Conservation (phyloP, 2,329 filamentous ascomycete species). For the Zymoseptoria passerinii region DNA sequence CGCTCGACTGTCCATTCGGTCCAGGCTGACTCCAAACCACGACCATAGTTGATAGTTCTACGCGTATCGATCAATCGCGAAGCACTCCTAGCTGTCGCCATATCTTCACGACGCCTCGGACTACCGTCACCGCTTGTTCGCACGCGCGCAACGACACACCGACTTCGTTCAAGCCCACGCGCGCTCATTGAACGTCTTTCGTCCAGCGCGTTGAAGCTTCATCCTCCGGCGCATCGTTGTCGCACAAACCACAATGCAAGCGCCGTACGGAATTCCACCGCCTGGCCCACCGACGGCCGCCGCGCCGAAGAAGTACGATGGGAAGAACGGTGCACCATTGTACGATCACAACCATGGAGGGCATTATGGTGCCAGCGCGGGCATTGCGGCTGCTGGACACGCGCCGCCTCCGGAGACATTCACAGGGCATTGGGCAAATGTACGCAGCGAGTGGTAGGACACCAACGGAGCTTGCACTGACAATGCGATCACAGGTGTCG, state of each 20-base stretch:
- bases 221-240: background rate
- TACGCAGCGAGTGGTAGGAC: constrained; percentile 38
- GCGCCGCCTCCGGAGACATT: constrained; percentile 86
- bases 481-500: constrained; percentile 57
- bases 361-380: constrained; percentile 41
- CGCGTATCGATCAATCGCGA: background rate
- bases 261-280: constrained; percentile 22
- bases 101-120: background rate
- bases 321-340: constrained; percentile 41
- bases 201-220: background rate
- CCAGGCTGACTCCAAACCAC: background rate
- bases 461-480: constrained; percentile 6
- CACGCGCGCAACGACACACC: background rate
- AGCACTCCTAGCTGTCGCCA: background rate
- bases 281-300: constrained; percentile 27
- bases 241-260: constrained; percentile 18
- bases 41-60: background rate
- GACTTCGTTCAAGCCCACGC: background rate
- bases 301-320: constrained; percentile 40
- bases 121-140: background rate
- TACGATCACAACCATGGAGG: constrained; percentile 41
- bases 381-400: constrained; percentile 81
- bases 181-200: background rate
- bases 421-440: constrained; percentile 91
- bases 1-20: background rate